Base-by-base conservation (phyloP, 2,329 filamentous ascomycete species). In the Colletotrichum coccodes region DNA sequence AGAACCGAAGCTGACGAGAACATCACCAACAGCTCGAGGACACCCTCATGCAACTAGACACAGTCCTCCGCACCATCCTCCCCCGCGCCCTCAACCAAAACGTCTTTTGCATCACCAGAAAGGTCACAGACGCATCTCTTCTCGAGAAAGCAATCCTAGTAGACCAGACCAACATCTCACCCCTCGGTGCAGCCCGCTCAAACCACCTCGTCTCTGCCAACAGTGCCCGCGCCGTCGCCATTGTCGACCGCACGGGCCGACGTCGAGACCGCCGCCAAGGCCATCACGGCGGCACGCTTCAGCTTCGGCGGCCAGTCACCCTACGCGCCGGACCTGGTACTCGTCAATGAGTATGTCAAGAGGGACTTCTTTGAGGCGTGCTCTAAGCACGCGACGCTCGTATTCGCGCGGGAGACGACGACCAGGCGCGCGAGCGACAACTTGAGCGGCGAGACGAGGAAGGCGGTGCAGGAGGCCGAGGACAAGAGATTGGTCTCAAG, bases 301-400 rank as follows among this genome's bases (percentile, higher is more conserved):
- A 78, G 79, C 16, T 87, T 89, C 34, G 80, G 85, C 1, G 89
- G 89, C 3, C 80, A 77, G 2, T 90, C 89, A 1, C 83, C 88
- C 0, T 91, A 91, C 73, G 86, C 88, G 0, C 90, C 90, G 0
- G 89, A 91, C 72, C 34, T 90, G 0, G 85, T 91, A 0, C 77
- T 91, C 0, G 89, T 92, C n/a, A 90, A 91, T 68, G 89, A 91
- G 70, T 91, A 85, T 67, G 80, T 83, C 4, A 86, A 87, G 77
- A 81, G 85, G 62, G 80, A 82, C 0, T 90, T 91, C 71, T 75
- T 88, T 0, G 81, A 85, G 62, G 66, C 66, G 12, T 68, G 66
- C 26, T 68, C 61, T 2, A 68, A 66, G 42, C 54, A 68, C 11
- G 66, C 66, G 11, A 54, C 46, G 28, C 56, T 68, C 53, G 84